Conservation (phyloP, 768 basidiomycete genomes). For the Phylloporus sp. region DNA sequence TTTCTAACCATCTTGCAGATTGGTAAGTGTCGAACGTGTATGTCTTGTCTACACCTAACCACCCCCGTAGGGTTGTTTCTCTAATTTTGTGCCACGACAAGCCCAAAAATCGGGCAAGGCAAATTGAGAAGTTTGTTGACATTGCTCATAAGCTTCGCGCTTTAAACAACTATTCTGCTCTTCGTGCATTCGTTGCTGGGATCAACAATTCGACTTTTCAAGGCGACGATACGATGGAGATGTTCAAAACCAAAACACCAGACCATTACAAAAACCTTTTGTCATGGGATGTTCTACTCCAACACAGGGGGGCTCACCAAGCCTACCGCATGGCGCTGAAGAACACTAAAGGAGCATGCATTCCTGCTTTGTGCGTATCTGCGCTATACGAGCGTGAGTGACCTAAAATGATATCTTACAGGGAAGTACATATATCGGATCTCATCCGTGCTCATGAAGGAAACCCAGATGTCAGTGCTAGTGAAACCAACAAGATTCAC, state of each 20-base stretch:
- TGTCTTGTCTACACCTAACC: conserved; percentile 1
- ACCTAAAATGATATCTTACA: conserved; percentile 30
- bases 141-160: conserved; percentile 77
- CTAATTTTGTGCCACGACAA: conserved; percentile 87
- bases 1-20: conserved; percentile 80
- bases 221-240: conserved; percentile 72
- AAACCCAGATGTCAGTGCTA: conserved; percentile 66
- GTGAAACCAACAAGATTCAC: conserved; percentile 72
- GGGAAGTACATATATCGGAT: conserved; percentile 90
- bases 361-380: conserved; percentile 72
- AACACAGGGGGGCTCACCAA: conserved; percentile 76
- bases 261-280: conserved; percentile 72
- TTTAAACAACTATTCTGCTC: conserved; percentile 88
- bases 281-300: conserved; percentile 82
- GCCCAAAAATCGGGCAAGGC: conserved; percentile 65
- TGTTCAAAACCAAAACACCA: conserved; percentile 62
- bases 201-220: conserved; percentile 80
- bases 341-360: conserved; percentile 80
- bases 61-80: conserved; percentile 73
- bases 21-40: conserved; percentile 48
- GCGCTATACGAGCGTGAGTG: background rate
- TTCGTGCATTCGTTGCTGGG: conserved; percentile 92
- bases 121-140: conserved; percentile 87
- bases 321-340: conserved; percentile 88
- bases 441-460: conserved; percentile 84